Evolutionary conservation across 192 early-diverging fungal species (phyloP).

Genomic region (Coemansia javaensis): DNA sequence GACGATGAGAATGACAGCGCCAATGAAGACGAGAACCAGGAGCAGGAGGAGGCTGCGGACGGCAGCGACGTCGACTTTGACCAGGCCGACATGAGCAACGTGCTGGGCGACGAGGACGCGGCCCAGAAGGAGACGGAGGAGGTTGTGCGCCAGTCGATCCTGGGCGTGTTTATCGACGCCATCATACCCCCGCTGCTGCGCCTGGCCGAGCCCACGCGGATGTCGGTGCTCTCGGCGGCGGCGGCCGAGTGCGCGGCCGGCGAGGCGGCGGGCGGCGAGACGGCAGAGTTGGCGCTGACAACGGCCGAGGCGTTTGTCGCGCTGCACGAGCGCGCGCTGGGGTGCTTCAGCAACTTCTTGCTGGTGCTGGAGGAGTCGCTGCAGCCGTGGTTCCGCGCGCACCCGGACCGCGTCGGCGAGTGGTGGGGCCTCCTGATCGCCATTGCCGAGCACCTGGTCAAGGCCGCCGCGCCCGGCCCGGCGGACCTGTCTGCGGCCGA

Average conservation of each 20-base stretch:
- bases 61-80: slow-evolving; percentile 50
- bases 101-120: slow-evolving; percentile 46
- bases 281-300: slow-evolving; percentile 40
- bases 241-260: slow-evolving; percentile 16
- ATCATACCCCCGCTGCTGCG: slow-evolving; percentile 31
- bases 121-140: slow-evolving; percentile 42
- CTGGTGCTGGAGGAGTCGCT: slow-evolving; percentile 66
- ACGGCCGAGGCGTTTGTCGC: slow-evolving; percentile 52
- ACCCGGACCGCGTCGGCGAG: slow-evolving; percentile 14
- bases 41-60: slow-evolving; percentile 37
- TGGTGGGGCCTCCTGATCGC: slow-evolving; percentile 62
- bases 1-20: slow-evolving; percentile 31
- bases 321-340: slow-evolving; percentile 63
- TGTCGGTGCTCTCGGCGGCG: slow-evolving; percentile 24
- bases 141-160: slow-evolving; percentile 36
- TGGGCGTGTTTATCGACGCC: slow-evolving; percentile 42
- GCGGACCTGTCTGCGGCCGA: slow-evolving; percentile 51
- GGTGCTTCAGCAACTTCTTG: slow-evolving; percentile 72
- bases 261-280: slow-evolving; percentile 33
- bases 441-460: slow-evolving; percentile 51
- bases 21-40: slow-evolving; percentile 49
- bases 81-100: slow-evolving; percentile 41
- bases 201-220: slow-evolving; percentile 36
- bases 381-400: slow-evolving; percentile 58
- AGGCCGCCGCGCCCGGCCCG: slow-evolving; percentile 42